Evolutionary conservation across 2,329 filamentous ascomycete species (phyloP).

Genomic region (Phaeophleospora eucalypticola): DNA sequence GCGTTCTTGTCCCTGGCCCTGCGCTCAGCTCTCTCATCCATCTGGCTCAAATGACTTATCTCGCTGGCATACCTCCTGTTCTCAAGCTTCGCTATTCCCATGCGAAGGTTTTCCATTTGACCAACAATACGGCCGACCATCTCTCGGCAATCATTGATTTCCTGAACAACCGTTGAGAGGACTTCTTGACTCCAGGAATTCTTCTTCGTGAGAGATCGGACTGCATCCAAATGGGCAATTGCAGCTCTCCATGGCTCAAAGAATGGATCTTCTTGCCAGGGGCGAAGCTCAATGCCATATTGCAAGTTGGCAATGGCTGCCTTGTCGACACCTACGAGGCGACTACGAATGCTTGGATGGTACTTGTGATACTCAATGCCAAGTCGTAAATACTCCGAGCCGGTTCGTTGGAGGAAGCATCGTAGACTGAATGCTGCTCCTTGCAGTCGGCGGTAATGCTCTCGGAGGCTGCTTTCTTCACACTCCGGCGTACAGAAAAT

Average conservation of each 20-base stretch:
- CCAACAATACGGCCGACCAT: not conserved
- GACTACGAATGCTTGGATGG: not conserved
- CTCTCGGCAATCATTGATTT: not conserved
- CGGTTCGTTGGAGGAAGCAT: not conserved
- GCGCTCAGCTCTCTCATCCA: not conserved
- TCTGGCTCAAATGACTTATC: not conserved
- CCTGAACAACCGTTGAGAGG: not conserved
- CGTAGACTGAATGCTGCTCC: not conserved
- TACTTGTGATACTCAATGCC: not conserved
- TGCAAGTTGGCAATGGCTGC: not conserved
- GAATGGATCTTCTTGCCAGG: not conserved
- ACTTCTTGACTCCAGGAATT: not conserved
- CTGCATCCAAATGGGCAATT: not conserved
- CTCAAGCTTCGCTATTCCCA: not conserved
- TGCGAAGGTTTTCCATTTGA: not conserved
- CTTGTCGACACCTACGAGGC: not conserved
- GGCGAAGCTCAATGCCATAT: not conserved
- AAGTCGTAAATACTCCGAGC: not conserved
- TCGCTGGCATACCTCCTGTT: not conserved
- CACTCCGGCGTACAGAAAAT: not conserved
- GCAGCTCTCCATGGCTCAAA: not conserved
- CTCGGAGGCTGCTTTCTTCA: not conserved
- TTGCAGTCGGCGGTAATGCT: not conserved
- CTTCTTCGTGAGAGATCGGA: not conserved
- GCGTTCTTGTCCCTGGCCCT: not conserved